Evolutionary conservation across 208 protist genomes (phyloP).

Genomic region (Trypanosomatidae sp.): DNA sequence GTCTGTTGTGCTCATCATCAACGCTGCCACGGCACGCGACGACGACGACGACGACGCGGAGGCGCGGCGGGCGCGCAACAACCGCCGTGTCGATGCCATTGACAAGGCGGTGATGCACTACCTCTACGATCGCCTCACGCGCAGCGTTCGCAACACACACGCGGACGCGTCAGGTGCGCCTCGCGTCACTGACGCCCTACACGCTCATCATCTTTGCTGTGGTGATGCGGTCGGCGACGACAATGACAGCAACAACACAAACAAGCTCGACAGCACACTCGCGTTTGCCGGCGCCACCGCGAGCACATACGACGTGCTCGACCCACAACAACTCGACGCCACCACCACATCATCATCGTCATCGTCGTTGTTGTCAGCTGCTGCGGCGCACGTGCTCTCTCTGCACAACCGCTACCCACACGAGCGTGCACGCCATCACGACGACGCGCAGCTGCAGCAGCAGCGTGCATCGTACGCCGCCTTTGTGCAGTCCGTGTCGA

Average conservation of each 20-base stretch:
- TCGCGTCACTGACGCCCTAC: too few relatives aligned
- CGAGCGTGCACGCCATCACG: slow-evolving; percentile 3
- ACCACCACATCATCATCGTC: slow-evolving; percentile 3
- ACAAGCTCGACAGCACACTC: too few relatives aligned
- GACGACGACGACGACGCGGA: too few relatives aligned
- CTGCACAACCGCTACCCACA: slow-evolving; percentile 4
- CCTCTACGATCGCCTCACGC: slow-evolving; percentile 26
- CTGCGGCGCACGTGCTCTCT: slow-evolving; percentile 9
- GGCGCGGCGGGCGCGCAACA: slow-evolving; percentile 35
- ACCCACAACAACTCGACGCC: neutral
- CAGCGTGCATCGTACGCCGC: slow-evolving; percentile 13
- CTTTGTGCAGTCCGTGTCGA: slow-evolving; percentile 41
- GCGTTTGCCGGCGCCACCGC: slow-evolving; percentile 2
- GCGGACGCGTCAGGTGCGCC: too few relatives aligned
- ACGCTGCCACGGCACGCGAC: slow-evolving; percentile 13
- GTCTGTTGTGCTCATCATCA: slow-evolving; percentile 23
- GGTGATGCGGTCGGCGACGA: too few relatives aligned
- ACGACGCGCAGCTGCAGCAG: neutral
- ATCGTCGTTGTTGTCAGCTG: slow-evolving; percentile 3
- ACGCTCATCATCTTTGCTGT: too few relatives aligned
- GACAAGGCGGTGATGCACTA: slow-evolving; percentile 24
- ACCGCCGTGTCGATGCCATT: slow-evolving; percentile 49
- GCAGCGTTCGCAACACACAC: too few relatives aligned
- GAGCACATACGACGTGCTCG: neutral
- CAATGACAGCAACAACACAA: too few relatives aligned